phyloP scores from a whole-genome alignment of 2,329 filamentous ascomycete species.

The Emergomyces africanus region DNA sequence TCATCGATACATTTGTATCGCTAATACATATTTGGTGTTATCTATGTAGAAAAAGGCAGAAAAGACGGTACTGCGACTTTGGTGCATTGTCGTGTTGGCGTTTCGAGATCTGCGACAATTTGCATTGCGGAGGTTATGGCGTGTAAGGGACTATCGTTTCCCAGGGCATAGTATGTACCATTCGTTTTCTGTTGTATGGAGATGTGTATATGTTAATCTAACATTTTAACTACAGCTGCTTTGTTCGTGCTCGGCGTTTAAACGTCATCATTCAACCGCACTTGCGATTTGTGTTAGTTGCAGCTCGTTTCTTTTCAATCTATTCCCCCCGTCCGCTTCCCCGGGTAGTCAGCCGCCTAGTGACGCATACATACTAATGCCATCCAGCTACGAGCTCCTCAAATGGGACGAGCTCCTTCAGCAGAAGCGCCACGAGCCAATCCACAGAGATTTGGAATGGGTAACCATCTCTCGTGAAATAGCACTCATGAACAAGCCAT shows the following conservation, averaged over 20 bases:
- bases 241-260: conserved; percentile 77
- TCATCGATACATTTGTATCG: background rate
- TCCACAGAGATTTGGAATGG: conserved; percentile 83
- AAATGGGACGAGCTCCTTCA: conserved; percentile 83
- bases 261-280: conserved; percentile 99
- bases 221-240: conserved; percentile 49
- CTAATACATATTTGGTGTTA: background rate
- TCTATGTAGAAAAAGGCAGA: conserved; percentile 58
- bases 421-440: conserved; percentile 37
- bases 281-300: conserved; percentile 65
- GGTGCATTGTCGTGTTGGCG: conserved; percentile 91
- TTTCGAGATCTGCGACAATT: conserved; percentile 90
- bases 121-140: conserved; percentile 99
- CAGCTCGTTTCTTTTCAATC: background rate
- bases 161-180: conserved; percentile 61
- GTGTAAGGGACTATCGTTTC: conserved; percentile 64
- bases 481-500: conserved; percentile 90
- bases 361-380: conserved; percentile 2
- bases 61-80: conserved; percentile 68
- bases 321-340: background rate
- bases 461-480: conserved; percentile 77
- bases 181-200: background rate
- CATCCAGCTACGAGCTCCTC: conserved; percentile 59
- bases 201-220: conserved; percentile 1
- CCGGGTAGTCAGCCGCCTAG: background rate